A percentile compares a stretch with the other conserved stretches of the same genome.
These are phyloP conservation scores for Coleophoma cylindrospora DNA, from an alignment of 2,329 filamentous ascomycete species.

Conservation along the genomic window DNA sequence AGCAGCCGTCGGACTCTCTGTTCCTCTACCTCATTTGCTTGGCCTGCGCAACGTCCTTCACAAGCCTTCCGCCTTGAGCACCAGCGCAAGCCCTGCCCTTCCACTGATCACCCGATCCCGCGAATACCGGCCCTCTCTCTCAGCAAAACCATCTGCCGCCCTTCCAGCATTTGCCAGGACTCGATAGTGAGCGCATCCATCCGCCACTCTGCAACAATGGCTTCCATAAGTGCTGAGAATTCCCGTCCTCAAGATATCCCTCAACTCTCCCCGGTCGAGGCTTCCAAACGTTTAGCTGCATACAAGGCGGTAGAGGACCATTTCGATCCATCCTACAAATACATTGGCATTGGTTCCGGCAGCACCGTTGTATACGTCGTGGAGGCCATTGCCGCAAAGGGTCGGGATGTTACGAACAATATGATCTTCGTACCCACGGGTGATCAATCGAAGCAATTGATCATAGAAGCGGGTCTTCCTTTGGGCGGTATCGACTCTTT, in stretches of 20 bases:
- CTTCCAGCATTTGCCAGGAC: neutral
- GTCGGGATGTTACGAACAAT: conserved; percentile 43
- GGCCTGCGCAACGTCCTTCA: too few relatives aligned
- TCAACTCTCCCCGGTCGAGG: conserved; percentile 48
- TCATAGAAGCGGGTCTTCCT: conserved; percentile 71
- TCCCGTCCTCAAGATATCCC: neutral
- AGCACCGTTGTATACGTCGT: conserved; percentile 83
- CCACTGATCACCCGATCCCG: neutral
- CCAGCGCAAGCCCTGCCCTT: too few relatives aligned
- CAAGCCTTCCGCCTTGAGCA: too few relatives aligned
- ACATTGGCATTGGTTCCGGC: conserved; percentile 76
- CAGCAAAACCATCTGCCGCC: neutral
- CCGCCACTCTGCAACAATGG: neutral
- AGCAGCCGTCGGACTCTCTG: too few relatives aligned
- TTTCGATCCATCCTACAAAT: conserved; percentile 56
- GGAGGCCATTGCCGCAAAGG: conserved; percentile 67
- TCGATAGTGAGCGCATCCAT: neutral
- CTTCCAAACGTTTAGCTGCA: conserved; percentile 71
- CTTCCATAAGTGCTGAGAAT: neutral
- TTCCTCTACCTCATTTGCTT: too few relatives aligned
- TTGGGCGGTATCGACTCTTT: conserved; percentile 47
- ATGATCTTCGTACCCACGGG: conserved; percentile 88
- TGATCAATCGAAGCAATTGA: conserved; percentile 77
- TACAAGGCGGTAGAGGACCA: conserved; percentile 70
- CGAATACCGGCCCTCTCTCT: neutral